A percentile compares a stretch with the other conserved stretches of the same genome.
These are phyloP conservation scores for Aspergillus alliaceus DNA, from an alignment of 2,329 filamentous ascomycete species.

Conservation along the genomic window DNA sequence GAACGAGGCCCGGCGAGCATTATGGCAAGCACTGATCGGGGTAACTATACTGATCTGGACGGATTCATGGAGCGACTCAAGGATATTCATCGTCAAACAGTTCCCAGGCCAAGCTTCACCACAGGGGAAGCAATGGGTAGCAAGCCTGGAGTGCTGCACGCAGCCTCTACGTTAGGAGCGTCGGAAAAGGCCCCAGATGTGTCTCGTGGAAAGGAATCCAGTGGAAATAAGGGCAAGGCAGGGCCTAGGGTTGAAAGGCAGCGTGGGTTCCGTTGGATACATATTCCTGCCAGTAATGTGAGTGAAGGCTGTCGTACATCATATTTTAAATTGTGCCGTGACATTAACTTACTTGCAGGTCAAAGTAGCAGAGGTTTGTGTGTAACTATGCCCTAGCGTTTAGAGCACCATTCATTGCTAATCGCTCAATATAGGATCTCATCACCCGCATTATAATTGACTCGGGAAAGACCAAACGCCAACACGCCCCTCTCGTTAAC, in stretches of 20 bases:
- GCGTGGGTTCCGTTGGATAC: slow-evolving; percentile 6
- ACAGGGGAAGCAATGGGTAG: too few species aligned
- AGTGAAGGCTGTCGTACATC: neutral
- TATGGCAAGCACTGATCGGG: neutral
- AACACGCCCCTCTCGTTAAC: slow-evolving; percentile 5
- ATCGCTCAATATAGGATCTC: neutral
- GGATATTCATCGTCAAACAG: neutral
- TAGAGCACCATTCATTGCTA: neutral
- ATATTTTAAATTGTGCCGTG: neutral
- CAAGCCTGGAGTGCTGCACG: too few species aligned
- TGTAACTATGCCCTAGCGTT: neutral
- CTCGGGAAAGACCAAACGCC: neutral
- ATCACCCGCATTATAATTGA: slow-evolving; percentile 1
- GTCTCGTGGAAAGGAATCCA: neutral
- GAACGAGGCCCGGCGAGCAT: neutral
- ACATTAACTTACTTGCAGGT: neutral
- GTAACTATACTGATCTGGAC: neutral
- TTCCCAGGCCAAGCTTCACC: neutral
- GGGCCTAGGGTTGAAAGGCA: neutral
- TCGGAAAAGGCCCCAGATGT: too few species aligned
- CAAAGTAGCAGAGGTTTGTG: neutral
- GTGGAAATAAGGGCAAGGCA: neutral
- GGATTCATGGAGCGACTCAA: neutral
- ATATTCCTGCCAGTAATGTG: slow-evolving; percentile 2
- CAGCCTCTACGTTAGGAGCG: too few species aligned